phyloP scores from a whole-genome alignment of 176 grass and related monocot species.

The Aegilops sharonensis region DNA sequence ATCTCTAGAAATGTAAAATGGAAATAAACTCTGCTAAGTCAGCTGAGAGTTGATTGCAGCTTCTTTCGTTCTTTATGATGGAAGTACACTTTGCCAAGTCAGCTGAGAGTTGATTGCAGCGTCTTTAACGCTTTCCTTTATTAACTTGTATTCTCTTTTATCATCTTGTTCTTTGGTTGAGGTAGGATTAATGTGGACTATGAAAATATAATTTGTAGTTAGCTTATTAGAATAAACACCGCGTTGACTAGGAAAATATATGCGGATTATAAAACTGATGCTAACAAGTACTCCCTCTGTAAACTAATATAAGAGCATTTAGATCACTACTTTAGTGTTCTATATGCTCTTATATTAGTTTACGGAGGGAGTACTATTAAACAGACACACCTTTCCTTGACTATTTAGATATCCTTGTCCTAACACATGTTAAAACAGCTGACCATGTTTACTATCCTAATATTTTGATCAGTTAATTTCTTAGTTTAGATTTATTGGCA shows the following conservation, averaged over 20 bases:
- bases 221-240: neutral
- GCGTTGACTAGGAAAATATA: neutral
- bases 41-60: neutral
- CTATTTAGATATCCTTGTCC: conserved; percentile 1
- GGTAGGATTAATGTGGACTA: neutral
- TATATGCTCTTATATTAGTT: too few species aligned
- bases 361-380: neutral
- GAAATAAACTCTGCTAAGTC: conserved; percentile 10
- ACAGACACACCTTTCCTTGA: neutral
- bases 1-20: neutral
- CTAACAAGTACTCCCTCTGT: neutral
- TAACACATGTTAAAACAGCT: neutral
- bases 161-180: neutral
- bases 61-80: neutral
- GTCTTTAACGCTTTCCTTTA: neutral
- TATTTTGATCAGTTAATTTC: neutral
- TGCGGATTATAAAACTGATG: neutral
- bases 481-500: conserved; percentile 19
- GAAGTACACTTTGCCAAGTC: conserved; percentile 12
- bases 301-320: too few species aligned
- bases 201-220: neutral
- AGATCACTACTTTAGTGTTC: too few species aligned
- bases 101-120: neutral
- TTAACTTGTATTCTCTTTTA: conserved; percentile 9
- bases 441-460: neutral